Conservation (phyloP, 768 basidiomycete species). For the Rhizopogon sp. region DNA sequence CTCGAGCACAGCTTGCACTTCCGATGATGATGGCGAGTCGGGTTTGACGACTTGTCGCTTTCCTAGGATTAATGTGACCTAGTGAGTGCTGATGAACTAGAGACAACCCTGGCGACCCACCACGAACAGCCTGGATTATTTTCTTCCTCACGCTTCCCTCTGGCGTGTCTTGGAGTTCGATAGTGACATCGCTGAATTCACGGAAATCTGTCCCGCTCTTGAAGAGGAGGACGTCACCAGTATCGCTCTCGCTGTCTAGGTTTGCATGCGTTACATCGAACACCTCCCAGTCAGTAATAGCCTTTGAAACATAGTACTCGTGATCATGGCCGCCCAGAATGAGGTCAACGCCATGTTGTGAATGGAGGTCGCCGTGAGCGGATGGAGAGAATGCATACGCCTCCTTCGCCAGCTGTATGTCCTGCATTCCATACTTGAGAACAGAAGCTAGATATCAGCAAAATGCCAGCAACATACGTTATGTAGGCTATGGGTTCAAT, state of each 20-base stretch:
- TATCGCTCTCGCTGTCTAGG: slow-evolving; percentile 68
- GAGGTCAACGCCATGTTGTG: slow-evolving; percentile 71
- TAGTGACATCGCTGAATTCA: slow-evolving; percentile 70
- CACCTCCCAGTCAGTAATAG: slow-evolving; percentile 60
- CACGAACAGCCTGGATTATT: slow-evolving; percentile 57
- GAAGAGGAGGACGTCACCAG: slow-evolving; percentile 65
- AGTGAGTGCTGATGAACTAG: neutral
- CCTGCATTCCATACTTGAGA: slow-evolving; percentile 34
- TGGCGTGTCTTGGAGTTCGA: slow-evolving; percentile 50
- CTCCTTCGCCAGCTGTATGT: slow-evolving; percentile 64
- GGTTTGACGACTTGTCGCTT: slow-evolving; percentile 62
- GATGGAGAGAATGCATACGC: slow-evolving; percentile 55
- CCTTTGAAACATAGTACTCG: slow-evolving; percentile 68
- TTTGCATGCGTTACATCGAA: slow-evolving; percentile 49
- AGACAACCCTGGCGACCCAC: slow-evolving; percentile 28
- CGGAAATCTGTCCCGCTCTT: slow-evolving; percentile 92
- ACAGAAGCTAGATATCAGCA: too few relatives aligned
- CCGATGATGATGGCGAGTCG: slow-evolving; percentile 47
- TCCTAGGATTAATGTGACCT: slow-evolving; percentile 34
- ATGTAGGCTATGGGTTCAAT: too few relatives aligned
- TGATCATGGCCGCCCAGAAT: slow-evolving; percentile 91
- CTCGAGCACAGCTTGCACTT: slow-evolving; percentile 54
- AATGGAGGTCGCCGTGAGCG: slow-evolving; percentile 30
- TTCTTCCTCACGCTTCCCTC: slow-evolving; percentile 59
- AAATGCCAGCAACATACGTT: too few relatives aligned